A percentile compares a stretch with the other conserved stretches of the same genome.
phyloP scores from a whole-genome alignment of 768 basidiomycete species.

The Leccinum variicolor region DNA sequence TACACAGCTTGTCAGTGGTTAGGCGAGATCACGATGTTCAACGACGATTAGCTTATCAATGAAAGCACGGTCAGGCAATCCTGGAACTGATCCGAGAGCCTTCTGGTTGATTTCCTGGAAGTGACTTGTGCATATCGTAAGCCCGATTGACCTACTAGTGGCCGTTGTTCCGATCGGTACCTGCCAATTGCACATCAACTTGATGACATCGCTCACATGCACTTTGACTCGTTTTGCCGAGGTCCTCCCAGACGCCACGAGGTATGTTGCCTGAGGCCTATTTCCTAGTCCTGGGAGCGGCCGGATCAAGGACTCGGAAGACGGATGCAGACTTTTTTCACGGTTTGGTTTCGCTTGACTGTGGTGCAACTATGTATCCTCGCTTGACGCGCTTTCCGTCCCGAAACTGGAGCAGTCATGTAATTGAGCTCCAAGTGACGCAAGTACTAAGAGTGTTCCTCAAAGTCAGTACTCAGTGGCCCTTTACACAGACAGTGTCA shows the following conservation, averaged over 20 bases:
- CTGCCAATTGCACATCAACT: neutral
- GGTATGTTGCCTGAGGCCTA: slow-evolving; percentile 3
- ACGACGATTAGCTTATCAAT: slow-evolving; percentile 7
- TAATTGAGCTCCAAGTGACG: neutral
- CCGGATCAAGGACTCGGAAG: slow-evolving; percentile 13
- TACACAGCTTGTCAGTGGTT: slow-evolving; percentile 18
- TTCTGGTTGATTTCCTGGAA: neutral
- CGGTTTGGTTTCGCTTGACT: neutral
- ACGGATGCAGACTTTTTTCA: neutral
- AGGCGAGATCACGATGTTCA: slow-evolving; percentile 22
- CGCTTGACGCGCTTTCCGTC: neutral
- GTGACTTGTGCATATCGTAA: neutral
- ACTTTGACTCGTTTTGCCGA: slow-evolving; percentile 12
- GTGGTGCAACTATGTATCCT: neutral
- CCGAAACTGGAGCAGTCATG: neutral
- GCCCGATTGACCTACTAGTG: neutral
- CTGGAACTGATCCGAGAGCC: slow-evolving; percentile 16
- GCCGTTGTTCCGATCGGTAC: slow-evolving; percentile 1
- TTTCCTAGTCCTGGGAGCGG: slow-evolving; percentile 4
- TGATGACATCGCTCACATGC: slow-evolving; percentile 1
- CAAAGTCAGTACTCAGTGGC: slow-evolving; percentile 2
- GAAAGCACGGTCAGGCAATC: slow-evolving; percentile 8
- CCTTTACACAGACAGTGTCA: neutral
- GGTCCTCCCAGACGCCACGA: slow-evolving; percentile 1
- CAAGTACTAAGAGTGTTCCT: neutral